phyloP scores from a whole-genome alignment of 1,284 basidiomycete species.

The Baeospora myosura region DNA sequence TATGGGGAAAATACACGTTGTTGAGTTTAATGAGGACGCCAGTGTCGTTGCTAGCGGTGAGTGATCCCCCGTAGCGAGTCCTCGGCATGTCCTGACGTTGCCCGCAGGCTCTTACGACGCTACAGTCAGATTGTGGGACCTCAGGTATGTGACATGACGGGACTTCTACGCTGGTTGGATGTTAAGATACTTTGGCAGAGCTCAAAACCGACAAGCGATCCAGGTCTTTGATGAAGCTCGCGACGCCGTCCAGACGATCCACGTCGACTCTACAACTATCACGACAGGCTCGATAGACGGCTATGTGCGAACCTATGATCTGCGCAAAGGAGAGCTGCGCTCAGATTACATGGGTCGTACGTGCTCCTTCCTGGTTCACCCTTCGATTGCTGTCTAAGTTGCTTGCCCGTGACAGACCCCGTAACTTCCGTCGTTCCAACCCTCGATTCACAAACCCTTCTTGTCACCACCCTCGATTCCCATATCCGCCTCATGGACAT shows the following conservation, averaged over 20 bases:
- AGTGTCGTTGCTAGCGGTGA: conserved; percentile 80
- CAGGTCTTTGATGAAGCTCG: conserved; percentile 86
- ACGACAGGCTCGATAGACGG: conserved; percentile 88
- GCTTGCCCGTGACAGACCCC: conserved; percentile 48
- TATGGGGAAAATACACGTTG: conserved; percentile 83
- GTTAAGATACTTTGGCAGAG: conserved; percentile 33
- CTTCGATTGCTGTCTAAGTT: no score
- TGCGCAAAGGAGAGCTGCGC: conserved; percentile 84
- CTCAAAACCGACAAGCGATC: conserved; percentile 78
- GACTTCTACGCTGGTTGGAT: conserved; percentile 1
- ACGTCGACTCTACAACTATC: conserved; percentile 59
- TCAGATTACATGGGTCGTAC: conserved; percentile 86
- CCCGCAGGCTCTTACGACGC: conserved; percentile 77
- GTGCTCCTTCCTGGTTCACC: conserved; percentile 24
- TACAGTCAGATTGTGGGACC: conserved; percentile 84
- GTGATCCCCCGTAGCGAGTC: conserved; percentile 16
- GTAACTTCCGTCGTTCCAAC: conserved; percentile 78
- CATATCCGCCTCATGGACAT: conserved; percentile 84
- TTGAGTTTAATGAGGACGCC: conserved; percentile 85
- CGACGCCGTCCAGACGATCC: conserved; percentile 81
- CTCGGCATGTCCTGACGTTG: background rate
- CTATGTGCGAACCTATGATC: conserved; percentile 85
- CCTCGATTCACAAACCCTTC: conserved; percentile 66
- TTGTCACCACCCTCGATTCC: conserved; percentile 80
- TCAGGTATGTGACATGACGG: conserved; percentile 63